Evolutionary conservation across 768 basidiomycete species (phyloP), one percentile per base, ranked within the genome.

Genomic region (Scleroderma bovista): DNA sequence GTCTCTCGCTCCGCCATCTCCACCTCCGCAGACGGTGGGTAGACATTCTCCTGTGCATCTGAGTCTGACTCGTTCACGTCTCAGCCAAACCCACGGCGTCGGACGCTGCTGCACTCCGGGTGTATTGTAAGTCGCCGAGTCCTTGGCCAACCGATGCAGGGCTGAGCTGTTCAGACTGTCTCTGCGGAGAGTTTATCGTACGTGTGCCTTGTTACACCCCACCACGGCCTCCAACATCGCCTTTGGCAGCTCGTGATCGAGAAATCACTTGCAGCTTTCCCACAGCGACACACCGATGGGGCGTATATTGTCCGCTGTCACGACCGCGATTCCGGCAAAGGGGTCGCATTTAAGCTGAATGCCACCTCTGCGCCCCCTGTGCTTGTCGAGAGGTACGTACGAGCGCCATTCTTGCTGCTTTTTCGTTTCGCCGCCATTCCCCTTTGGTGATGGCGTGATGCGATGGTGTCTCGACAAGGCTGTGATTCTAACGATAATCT

Each of bases 1-100:
- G 80, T 93, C 61, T 92, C 91, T 3, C 80, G 90, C 56, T 93
- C 88, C 37, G 85, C 88, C 4, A 81, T 93, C 52, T 93, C 92
- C 9, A 89, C 91, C 3, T 93, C 91, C 4, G 83, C 89, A 32
- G 87, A 90, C 63, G 88, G 89, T 89, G 46, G 53, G 78, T 68
- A 5, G 37, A 32, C 46, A 13, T 37, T 9, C 31, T 31, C n/a
- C 32, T 16, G 2, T 44, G 9, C 17, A 29, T 10, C 24, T n/a
- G n/a, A 9, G 40, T 48, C 45, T 16, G 22, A 38, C 31, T 32
- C 34, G 15, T 13, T 44, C 29, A 15, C 6, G 43, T 50, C 49
- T 36, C 63, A 91, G 88, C 86, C 46, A 82, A 78, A 58, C 86
- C 87, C 23, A 91, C 88, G 38, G 80, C 85, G 50, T 89, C 88